A percentile compares a stretch with the other conserved stretches of the same genome.
phyloP scores from a whole-genome alignment of 495 filamentous ascomycete species.

The Penicillium cinerascens region DNA sequence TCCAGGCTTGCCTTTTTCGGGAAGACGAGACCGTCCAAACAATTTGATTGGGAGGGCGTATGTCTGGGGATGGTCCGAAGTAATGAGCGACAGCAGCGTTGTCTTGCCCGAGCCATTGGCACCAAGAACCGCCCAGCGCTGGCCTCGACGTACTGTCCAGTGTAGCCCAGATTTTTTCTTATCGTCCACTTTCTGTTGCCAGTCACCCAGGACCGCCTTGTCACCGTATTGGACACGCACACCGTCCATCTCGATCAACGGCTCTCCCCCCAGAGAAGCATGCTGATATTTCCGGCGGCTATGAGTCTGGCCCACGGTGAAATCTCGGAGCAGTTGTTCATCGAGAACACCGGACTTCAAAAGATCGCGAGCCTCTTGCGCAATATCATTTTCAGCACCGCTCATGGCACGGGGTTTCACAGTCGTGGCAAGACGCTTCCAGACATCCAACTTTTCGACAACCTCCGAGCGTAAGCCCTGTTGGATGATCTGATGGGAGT shows the following conservation, averaged over 20 bases:
- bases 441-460: constrained; percentile 21
- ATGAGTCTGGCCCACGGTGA: constrained; percentile 9
- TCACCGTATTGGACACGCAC: constrained; percentile 76
- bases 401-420: background rate
- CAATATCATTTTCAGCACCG: constrained; percentile 4
- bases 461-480: constrained; percentile 25
- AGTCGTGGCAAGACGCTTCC: constrained; percentile 13
- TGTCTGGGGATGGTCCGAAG: constrained; percentile 91
- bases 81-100: constrained; percentile 85
- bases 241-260: constrained; percentile 80
- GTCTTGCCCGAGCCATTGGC: constrained; percentile 84
- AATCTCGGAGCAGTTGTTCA: constrained; percentile 28
- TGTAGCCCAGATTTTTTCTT: constrained; percentile 56
- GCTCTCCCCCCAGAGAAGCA: constrained; percentile 44
- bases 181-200: constrained; percentile 57
- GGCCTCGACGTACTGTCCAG: constrained; percentile 79
- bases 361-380: constrained; percentile 5
- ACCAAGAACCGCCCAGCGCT: constrained; percentile 89
- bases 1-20: constrained; percentile 64
- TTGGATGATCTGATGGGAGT: constrained; percentile 53
- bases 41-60: constrained; percentile 84
- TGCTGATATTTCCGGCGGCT: background rate
- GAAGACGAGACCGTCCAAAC: constrained; percentile 78
- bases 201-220: constrained; percentile 72
- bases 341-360: constrained; percentile 30